Evolutionary conservation across 495 filamentous ascomycete genomes (phyloP).

Genomic region (Neurospora africana): DNA sequence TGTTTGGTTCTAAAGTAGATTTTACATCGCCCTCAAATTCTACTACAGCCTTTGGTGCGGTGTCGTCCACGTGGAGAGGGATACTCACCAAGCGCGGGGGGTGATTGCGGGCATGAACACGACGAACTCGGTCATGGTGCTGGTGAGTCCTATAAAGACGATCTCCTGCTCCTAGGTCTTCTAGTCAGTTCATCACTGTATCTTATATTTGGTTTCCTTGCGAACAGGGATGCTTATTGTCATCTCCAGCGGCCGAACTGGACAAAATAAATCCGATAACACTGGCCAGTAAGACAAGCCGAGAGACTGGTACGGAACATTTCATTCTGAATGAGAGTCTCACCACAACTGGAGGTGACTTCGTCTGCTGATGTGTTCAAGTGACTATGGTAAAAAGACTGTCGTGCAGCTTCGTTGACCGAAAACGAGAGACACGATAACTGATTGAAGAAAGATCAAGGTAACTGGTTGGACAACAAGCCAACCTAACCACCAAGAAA

Average conservation of each 20-base stretch:
- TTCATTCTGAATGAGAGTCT: background rate
- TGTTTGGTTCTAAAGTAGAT: background rate
- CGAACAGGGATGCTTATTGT: background rate
- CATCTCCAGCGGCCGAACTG: background rate
- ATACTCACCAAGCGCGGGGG: background rate
- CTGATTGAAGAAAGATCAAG: background rate
- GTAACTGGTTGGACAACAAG: background rate
- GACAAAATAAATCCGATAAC: background rate
- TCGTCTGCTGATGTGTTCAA: too few relatives aligned
- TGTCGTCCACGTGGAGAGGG: background rate
- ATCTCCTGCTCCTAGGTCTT: background rate
- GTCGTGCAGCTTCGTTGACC: background rate
- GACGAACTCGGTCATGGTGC: background rate
- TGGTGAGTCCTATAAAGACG: too few relatives aligned
- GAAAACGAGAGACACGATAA: background rate
- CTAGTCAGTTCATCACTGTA: background rate
- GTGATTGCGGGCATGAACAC: background rate
- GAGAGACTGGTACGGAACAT: background rate
- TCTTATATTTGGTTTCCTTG: background rate
- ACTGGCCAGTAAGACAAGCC: background rate
- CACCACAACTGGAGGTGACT: too few relatives aligned
- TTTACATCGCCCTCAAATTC: background rate
- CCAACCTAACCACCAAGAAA: background rate
- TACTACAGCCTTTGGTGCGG: background rate
- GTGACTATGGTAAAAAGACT: background rate